Evolutionary conservation across 306 rosid species (phyloP).

Genomic region (Pachyrhizus erosus): DNA sequence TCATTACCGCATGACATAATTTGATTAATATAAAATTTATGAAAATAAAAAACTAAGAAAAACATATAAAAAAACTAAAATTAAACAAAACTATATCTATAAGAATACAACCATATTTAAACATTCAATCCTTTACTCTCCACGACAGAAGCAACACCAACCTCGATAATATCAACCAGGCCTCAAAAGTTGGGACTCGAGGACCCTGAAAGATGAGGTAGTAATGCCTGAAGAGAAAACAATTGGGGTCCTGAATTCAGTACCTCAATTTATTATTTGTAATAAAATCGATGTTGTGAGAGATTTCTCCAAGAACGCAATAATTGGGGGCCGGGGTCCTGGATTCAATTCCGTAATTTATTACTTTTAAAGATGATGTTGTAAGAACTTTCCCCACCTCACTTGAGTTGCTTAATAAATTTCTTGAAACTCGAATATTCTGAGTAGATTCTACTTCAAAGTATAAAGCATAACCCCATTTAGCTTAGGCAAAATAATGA

Average conservation of each 20-base stretch:
- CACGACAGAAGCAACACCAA: not conserved
- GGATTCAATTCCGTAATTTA: not conserved
- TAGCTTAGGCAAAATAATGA: not conserved
- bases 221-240: not conserved
- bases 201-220: not conserved
- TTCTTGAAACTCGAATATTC: not conserved
- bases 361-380: not conserved
- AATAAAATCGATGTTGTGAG: not conserved
- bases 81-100: too few species aligned
- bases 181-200: not conserved
- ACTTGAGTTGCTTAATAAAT: not conserved
- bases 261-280: not conserved
- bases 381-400: not conserved
- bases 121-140: too few species aligned
- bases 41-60: too few species aligned
- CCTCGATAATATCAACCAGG: not conserved
- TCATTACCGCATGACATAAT: too few species aligned
- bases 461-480: not conserved
- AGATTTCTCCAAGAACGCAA: not conserved
- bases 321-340: not conserved
- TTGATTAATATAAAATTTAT: too few species aligned
- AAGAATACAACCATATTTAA: too few species aligned
- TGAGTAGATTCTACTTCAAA: not conserved
- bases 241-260: not conserved
- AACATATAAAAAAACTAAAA: too few species aligned